These are phyloP conservation scores for Fusarium robinianum DNA, from an alignment of 2,329 filamentous ascomycete species.

Conservation along the genomic window DNA sequence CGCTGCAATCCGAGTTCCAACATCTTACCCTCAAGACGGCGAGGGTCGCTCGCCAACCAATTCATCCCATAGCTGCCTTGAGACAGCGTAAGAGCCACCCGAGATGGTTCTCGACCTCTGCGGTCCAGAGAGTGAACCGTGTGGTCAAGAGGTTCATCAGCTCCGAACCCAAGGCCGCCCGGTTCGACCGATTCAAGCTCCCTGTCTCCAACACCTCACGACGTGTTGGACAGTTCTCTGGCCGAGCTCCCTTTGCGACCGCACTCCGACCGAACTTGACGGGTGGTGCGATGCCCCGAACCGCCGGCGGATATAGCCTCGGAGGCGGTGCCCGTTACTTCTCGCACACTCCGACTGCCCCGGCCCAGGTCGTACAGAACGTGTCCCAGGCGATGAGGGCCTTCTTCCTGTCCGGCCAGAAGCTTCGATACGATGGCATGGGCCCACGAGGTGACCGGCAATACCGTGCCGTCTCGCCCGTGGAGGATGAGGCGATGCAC, in stretches of 20 bases:
- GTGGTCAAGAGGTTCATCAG: constrained; percentile 58
- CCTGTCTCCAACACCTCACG: constrained; percentile 55
- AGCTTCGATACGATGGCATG: constrained; percentile 82
- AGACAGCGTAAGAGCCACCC: constrained; percentile 51
- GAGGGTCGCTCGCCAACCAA: constrained; percentile 51
- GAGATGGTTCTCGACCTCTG: constrained; percentile 54
- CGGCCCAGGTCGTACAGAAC: constrained; percentile 90
- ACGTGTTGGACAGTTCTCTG: constrained; percentile 64
- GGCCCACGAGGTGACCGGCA: constrained; percentile 74
- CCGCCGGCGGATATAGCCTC: constrained; percentile 84
- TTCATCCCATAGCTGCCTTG: constrained; percentile 58
- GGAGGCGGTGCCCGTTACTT: constrained; percentile 82
- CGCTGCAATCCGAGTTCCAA: constrained; percentile 52
- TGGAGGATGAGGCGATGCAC: constrained; percentile 73
- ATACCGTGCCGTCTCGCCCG: constrained; percentile 75
- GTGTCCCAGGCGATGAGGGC: constrained; percentile 92
- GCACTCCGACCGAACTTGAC: constrained; percentile 91
- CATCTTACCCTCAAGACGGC: constrained; percentile 50
- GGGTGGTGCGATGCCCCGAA: constrained; percentile 80
- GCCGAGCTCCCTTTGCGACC: constrained; percentile 82
- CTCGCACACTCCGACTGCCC: constrained; percentile 81
- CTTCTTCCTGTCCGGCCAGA: constrained; percentile 89
- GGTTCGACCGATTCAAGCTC: constrained; percentile 55
- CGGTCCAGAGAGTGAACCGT: constrained; percentile 49
- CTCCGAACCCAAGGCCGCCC: constrained; percentile 43